Conservation (phyloP, 2,329 filamentous ascomycete species). For the Xylariales sp. region DNA sequence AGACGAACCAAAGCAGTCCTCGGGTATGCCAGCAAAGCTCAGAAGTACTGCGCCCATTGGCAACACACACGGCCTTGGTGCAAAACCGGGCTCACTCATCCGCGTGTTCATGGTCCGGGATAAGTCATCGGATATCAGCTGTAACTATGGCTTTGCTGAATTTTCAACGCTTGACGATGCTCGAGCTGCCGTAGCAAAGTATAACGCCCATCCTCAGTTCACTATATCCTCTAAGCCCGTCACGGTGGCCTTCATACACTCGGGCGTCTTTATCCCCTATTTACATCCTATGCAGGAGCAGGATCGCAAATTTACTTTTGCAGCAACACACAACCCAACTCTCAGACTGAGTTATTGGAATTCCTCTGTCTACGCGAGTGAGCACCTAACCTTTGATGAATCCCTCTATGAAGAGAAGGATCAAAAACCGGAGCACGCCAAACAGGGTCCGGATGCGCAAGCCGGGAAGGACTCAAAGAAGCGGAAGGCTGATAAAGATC, state of each 20-base stretch:
- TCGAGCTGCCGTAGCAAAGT: conserved; percentile 77
- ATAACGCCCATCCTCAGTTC: conserved; percentile 78
- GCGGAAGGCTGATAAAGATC: conserved; percentile 62
- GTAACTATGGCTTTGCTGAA: conserved; percentile 86
- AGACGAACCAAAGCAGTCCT: conserved; percentile 58
- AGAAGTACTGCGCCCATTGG: conserved; percentile 68
- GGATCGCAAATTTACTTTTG: conserved; percentile 74
- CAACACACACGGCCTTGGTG: conserved; percentile 72
- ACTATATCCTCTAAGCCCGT: conserved; percentile 81
- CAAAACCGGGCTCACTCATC: conserved; percentile 77
- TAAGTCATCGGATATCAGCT: conserved; percentile 75
- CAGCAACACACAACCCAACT: conserved; percentile 74
- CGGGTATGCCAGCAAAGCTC: conserved; percentile 64
- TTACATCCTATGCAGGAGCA: conserved; percentile 66
- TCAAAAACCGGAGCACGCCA: conserved; percentile 53
- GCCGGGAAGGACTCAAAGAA: conserved; percentile 51
- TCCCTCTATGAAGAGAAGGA: conserved; percentile 56
- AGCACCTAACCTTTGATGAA: conserved; percentile 68
- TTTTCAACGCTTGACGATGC: conserved; percentile 83
- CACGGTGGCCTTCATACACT: conserved; percentile 79
- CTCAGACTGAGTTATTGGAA: conserved; percentile 82
- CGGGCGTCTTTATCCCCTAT: conserved; percentile 85
- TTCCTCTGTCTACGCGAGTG: conserved; percentile 75
- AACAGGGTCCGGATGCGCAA: conserved; percentile 50
- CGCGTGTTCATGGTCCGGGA: conserved; percentile 83